Evolutionary conservation across 2,329 filamentous ascomycete genomes (phyloP), one percentile per base, ranked within the genome.

Genomic region (Neobulgaria alba): DNA sequence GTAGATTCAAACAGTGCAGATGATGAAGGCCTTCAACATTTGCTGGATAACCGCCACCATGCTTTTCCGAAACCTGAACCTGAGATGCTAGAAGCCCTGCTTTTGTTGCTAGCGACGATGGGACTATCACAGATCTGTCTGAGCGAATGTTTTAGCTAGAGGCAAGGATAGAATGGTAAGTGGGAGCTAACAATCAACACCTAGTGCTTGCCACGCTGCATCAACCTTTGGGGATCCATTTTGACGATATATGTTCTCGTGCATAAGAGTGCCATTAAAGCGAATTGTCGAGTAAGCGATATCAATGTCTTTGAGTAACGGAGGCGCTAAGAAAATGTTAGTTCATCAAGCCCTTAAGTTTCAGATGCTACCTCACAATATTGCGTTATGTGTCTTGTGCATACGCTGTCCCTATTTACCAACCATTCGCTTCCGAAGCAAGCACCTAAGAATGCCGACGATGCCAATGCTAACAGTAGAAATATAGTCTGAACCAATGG

Each of bases 1-100:
- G 55, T 3, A 74, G 61, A 45, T 75, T 69, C 65, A 75, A 45
- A 47, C 71, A 75, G 49, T 73, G 66, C 10, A 69, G 43, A 46
- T 69, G 66, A 49, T 67, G 64, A 9, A 68, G 47, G 9, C 64
- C 66, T 50, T 69, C 63, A 1, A 69, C 56, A 39, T 68, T 67
- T 3, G 61, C 65, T 1, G 63, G 60, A 46, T 61, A 75, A 1
- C 71, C 71, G 26, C 71, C 68, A 0, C 72, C 72, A 42, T 74
- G 67, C 31, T 66, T 62, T 2, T 61, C 47, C 8, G 57, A 64
- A 33, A 73, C 61, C 45, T 68, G 66, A 32, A 74, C 71, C 40
- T 73, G 69, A 32, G 68, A 64, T 14, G 48, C 42, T 0, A 59
- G 52, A 16, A 75, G 56, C 2, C 69, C 70, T 0, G 67, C 67